phyloP scores from a whole-genome alignment of 2,329 filamentous ascomycete genomes.

The Biscogniauxia marginata region DNA sequence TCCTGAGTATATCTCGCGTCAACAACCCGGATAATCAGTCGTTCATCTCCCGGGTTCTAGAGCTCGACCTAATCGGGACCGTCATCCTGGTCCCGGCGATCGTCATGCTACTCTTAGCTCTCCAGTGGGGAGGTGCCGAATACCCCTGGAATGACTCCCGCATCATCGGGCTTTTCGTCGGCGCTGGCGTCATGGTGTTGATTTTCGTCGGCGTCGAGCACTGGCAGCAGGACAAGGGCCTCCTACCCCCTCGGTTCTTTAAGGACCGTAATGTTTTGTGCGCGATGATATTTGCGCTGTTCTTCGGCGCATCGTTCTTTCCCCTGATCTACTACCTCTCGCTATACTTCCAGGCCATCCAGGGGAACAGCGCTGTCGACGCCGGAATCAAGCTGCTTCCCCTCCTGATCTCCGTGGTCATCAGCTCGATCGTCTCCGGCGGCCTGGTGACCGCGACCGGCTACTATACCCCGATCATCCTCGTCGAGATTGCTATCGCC shows the following conservation, averaged over 20 bases:
- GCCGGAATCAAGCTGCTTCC: conserved; percentile 56
- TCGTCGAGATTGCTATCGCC: conserved; percentile 37
- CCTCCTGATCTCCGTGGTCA: conserved; percentile 49
- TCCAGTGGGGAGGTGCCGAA: conserved; percentile 44
- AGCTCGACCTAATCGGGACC: conserved; percentile 29
- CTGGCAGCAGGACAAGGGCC: conserved; percentile 37
- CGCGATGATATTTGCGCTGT: conserved; percentile 32
- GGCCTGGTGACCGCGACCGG: conserved; percentile 36
- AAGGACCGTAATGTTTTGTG: conserved; percentile 35
- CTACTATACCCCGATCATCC: conserved; percentile 44
- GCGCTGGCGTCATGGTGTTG: conserved; percentile 31
- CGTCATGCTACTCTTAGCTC: conserved; percentile 45
- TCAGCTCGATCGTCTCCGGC: conserved; percentile 46
- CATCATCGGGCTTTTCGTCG: not conserved
- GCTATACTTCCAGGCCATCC: conserved; percentile 53
- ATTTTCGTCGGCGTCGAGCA: conserved; percentile 36
- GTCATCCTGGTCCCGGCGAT: conserved; percentile 33
- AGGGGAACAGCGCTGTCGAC: conserved; percentile 50
- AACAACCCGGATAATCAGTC: conserved; percentile 13
- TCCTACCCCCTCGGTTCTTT: conserved; percentile 40
- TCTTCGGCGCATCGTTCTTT: conserved; percentile 35
- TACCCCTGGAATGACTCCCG: conserved; percentile 34
- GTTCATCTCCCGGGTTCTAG: conserved; percentile 18
- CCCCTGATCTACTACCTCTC: conserved; percentile 34
- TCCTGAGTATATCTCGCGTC: conserved; percentile 15